These are phyloP conservation scores for Anacardium occidentale DNA, from an alignment of 345 rosid genomes.

Conservation along the genomic window DNA sequence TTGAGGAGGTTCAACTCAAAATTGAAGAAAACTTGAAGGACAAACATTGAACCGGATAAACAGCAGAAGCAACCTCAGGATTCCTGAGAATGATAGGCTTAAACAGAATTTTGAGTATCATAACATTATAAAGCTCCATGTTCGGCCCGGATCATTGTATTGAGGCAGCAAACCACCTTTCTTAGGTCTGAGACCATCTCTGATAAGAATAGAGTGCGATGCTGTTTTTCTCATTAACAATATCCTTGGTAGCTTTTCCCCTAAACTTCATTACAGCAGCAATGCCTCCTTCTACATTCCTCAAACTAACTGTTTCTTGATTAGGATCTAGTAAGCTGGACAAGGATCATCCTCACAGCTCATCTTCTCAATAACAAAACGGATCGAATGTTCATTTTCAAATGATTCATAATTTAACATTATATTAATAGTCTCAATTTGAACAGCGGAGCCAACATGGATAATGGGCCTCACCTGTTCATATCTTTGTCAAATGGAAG, in stretches of 20 bases:
- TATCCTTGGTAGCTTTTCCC: slow-evolving; percentile 74
- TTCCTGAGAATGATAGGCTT: not conserved
- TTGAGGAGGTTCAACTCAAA: not conserved
- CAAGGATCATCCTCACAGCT: slow-evolving; percentile 10
- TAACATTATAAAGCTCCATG: slow-evolving; percentile 76
- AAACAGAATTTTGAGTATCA: slow-evolving; percentile 3
- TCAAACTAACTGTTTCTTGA: slow-evolving; percentile 56
- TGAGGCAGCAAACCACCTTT: slow-evolving; percentile 79
- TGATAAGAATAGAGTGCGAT: slow-evolving; percentile 48
- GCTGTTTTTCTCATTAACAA: slow-evolving; percentile 50
- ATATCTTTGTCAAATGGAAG: slow-evolving; percentile 71
- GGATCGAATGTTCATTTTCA: not conserved
- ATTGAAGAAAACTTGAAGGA: not conserved
- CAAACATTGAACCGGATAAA: not conserved
- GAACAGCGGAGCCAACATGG: not conserved
- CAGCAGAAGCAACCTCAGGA: not conserved
- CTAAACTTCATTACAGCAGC: slow-evolving; percentile 80
- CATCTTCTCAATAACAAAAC: not conserved
- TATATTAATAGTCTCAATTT: not conserved
- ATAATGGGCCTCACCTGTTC: slow-evolving; percentile 42
- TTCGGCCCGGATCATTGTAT: slow-evolving; percentile 87
- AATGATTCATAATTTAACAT: not conserved
- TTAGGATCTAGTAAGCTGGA: slow-evolving; percentile 72
- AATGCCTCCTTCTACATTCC: slow-evolving; percentile 66
- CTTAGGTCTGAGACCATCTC: slow-evolving; percentile 64